Evolutionary conservation across 2,329 filamentous ascomycete genomes (phyloP), one percentile per base, ranked within the genome.

Genomic region (Sclerotinia glacialis): DNA sequence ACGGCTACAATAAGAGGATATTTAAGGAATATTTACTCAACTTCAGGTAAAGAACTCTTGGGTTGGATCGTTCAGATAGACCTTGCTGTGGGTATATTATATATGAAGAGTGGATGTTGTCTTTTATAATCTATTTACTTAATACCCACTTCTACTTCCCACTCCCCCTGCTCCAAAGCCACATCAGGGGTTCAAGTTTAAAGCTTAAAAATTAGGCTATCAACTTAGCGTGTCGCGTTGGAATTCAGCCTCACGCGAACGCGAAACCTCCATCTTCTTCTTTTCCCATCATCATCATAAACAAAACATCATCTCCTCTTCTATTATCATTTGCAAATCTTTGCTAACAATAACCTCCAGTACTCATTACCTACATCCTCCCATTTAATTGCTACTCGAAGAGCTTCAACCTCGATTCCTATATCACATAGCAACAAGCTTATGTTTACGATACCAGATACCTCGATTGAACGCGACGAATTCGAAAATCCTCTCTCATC

Each of bases 401-500:
- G 65, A 61, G 61, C 49, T 53, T 26, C 65, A 65, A 65, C 62
- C 63, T 71, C 69, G 64, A 69, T 55, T 70, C 67, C 28, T 67
- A 52, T 50, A 49, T 55, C 67, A 70, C 65, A 70, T 67, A 73
- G 71, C 64, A 68, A 69, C 70, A 71, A 72, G 74, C 71, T 63
- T 68, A 68, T 62, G 60, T 60, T 54, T 58, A 71, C 69, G 69
- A 64, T 46, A 68, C 67, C 70, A 70, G 64, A 71, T 71, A 66
- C 66, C 69, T 72, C 67, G 42, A 64, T 61, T 49, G 44, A 40
- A 61, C 9, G 58, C 58, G 58, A 49, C n/a, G 58, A 61, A 49
- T 16, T 49, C 58, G 65, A 71, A 72, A 77, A 77, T 74, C 78
- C 82, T 83, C 83, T 83, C 85, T 81, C 78, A 70, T 56, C 68